A percentile compares a stretch with the other conserved stretches of the same genome.
phyloP scores from a whole-genome alignment of 306 rosid species.

The Vachellia collinsii region DNA sequence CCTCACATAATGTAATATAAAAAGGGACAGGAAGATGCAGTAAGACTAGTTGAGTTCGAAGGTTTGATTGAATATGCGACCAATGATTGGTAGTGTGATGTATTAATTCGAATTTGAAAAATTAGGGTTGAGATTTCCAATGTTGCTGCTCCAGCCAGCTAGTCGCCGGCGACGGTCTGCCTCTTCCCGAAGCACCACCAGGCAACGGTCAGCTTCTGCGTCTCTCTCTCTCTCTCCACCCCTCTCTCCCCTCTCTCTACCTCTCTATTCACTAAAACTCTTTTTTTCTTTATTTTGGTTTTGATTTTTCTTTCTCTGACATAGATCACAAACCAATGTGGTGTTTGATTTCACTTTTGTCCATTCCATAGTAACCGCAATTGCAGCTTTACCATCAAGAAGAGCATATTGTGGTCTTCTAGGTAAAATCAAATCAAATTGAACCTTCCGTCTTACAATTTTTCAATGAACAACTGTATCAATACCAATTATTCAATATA shows the following conservation, averaged over 20 bases:
- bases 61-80: constrained; percentile 26
- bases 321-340: constrained; percentile 6
- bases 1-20: constrained; percentile 28
- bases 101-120: constrained; percentile 35
- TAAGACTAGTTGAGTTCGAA: constrained; percentile 17
- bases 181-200: constrained; percentile 35
- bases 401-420: background rate
- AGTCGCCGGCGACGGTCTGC: constrained; percentile 31
- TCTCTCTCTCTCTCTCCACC: constrained; percentile 7
- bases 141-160: constrained; percentile 26
- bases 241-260: constrained; percentile 2
- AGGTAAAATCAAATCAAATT: background rate
- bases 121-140: constrained; percentile 49
- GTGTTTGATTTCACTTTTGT: background rate
- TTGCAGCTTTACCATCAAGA: constrained; percentile 33
- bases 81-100: constrained; percentile 22
- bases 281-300: background rate
- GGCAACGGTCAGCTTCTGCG: constrained; percentile 42
- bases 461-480: background rate
- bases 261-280: background rate
- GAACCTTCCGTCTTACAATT: background rate
- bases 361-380: constrained; percentile 1
- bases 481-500: background rate
- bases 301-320: constrained; percentile 6
- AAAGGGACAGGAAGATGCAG: constrained; percentile 13